Evolutionary conservation across 164 flowering plant species (phyloP).

Genomic region (Aristolochia fimbriata): DNA sequence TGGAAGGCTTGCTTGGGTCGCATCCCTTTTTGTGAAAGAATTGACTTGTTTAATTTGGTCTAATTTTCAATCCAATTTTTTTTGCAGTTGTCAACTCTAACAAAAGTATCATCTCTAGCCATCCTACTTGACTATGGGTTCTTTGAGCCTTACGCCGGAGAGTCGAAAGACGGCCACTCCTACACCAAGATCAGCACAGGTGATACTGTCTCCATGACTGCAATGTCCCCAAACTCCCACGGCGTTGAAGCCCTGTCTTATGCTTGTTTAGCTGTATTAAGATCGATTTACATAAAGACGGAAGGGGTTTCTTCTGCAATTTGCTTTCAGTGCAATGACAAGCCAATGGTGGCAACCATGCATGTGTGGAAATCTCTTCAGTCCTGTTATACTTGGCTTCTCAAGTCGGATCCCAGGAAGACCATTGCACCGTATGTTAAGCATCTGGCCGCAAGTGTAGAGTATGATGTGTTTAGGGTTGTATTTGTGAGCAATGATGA

Average conservation of each 20-base stretch:
- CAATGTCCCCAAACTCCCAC: conserved; percentile 7
- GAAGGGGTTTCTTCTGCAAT: conserved; percentile 37
- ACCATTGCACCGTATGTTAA: conserved; percentile 28
- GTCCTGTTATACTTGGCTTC: conserved; percentile 38
- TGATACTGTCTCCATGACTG: conserved; percentile 29
- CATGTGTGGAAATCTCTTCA: conserved; percentile 50
- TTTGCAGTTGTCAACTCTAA: conserved; percentile 29
- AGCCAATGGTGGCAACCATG: conserved; percentile 24
- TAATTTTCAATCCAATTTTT: too few species aligned
- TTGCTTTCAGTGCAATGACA: conserved; percentile 23
- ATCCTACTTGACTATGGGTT: conserved; percentile 32
- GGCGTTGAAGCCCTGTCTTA: conserved; percentile 23
- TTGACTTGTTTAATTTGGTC: too few species aligned
- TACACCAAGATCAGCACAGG: conserved; percentile 38
- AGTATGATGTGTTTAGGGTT: conserved; percentile 49
- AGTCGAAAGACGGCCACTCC: conserved; percentile 32
- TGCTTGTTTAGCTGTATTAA: conserved; percentile 32
- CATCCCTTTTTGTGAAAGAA: too few species aligned
- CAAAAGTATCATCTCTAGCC: conserved; percentile 32
- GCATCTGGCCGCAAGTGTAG: conserved; percentile 17
- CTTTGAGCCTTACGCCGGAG: conserved; percentile 49
- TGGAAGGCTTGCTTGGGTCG: too few species aligned
- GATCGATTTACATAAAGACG: conserved; percentile 28
- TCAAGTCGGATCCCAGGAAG: conserved; percentile 22
- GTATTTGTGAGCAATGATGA: conserved; percentile 28